A percentile compares a stretch with the other conserved stretches of the same genome.
These are phyloP conservation scores for Cladosporium sp. DNA, from an alignment of 2,329 filamentous ascomycete genomes.

Conservation along the genomic window DNA sequence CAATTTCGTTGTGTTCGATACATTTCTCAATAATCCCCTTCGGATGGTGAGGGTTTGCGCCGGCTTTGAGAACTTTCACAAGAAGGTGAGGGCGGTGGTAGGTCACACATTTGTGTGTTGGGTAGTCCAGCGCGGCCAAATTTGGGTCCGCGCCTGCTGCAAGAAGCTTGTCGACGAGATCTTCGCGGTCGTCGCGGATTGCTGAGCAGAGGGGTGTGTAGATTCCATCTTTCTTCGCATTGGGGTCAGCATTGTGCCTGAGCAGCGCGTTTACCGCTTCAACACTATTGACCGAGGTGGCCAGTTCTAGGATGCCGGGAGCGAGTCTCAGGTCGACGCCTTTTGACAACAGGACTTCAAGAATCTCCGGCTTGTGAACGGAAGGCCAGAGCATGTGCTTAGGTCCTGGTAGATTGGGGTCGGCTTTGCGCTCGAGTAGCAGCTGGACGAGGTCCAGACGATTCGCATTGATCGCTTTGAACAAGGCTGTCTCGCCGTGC, in stretches of 20 bases:
- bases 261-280: constrained; percentile 59
- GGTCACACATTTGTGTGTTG: constrained; percentile 64
- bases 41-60: constrained; percentile 55
- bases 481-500: constrained; percentile 60
- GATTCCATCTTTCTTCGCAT: constrained; percentile 60
- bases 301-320: constrained; percentile 64
- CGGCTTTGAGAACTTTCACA: constrained; percentile 56
- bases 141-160: constrained; percentile 50
- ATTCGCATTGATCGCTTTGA: constrained; percentile 55
- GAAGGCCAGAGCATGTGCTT: constrained; percentile 61
- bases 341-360: constrained; percentile 50
- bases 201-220: constrained; percentile 66
- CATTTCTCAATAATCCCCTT: constrained; percentile 65
- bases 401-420: constrained; percentile 58
- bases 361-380: constrained; percentile 54
- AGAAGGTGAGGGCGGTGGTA: constrained; percentile 61
- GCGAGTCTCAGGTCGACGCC: constrained; percentile 57
- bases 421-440: constrained; percentile 56
- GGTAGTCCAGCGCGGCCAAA: constrained; percentile 58
- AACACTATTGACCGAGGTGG: constrained; percentile 59
- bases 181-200: constrained; percentile 61
- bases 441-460: constrained; percentile 54
- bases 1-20: constrained; percentile 57
- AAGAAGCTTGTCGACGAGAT: constrained; percentile 59
- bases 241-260: constrained; percentile 57